Evolutionary conservation across 352 stramenopile genomes (phyloP), one percentile per base, ranked within the genome.

Genomic region (Pythium catenulatum): DNA sequence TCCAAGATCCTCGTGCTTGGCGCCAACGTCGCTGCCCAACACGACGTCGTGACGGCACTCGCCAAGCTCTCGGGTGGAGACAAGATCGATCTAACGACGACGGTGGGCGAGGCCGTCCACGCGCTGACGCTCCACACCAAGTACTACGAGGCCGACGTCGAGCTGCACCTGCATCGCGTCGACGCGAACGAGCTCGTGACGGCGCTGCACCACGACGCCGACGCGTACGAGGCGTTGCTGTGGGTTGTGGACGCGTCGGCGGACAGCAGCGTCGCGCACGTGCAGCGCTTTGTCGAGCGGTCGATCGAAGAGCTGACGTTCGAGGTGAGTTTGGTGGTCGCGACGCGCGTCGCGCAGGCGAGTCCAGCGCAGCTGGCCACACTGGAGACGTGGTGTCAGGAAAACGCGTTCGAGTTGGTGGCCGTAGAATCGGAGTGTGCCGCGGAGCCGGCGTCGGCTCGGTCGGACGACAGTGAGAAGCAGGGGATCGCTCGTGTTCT

Each of bases 381-480:
- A 25, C 77, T 96, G 72, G 70, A 94, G 43, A 72, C 32, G 23
- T 97, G 93, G 93, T 95, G 94, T 48, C 85, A 94, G 19, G 92
- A 92, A 5, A 94, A 95, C 52, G 86, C 86, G 27, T 96, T 96
- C 56, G 94, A 97, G 87, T 94, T 96, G 45, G 78, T 97, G 0
- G 65, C 86, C 6, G 43, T 96, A 9, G 63, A 88, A 11, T 41
- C n/a, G n/a, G n/a, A n/a, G n/a, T n/a, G n/a, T n/a, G n/a, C n/a
- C n/a, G n/a, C n/a, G n/a, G n/a, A n/a, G n/a, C n/a, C n/a, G n/a
- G n/a, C n/a, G n/a, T n/a, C n/a, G n/a, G n/a, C 25, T n/a, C 43
- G 65, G 17, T n/a, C n/a, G n/a, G n/a, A n/a, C n/a, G n/a, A n/a
- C n/a, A n/a, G 63, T 19, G 50, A 59, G 15, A 61, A 79, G n/a